phyloP scores from a whole-genome alignment of 495 filamentous ascomycete species.

The Trichocladium uniseriatum region DNA sequence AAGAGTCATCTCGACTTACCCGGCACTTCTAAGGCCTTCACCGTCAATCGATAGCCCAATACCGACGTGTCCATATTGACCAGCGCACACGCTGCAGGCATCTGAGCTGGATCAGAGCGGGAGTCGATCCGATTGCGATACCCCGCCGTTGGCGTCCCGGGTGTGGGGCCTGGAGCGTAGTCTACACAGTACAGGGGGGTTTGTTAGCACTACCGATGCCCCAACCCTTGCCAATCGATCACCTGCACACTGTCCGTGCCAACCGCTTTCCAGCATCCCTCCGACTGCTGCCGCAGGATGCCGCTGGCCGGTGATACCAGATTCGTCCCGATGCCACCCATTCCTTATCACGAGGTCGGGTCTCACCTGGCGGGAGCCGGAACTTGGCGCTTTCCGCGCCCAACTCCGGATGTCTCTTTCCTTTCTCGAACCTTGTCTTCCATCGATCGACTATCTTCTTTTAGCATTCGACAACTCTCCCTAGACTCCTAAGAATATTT shows the following conservation, averaged over 20 bases:
- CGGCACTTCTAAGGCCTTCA: background rate
- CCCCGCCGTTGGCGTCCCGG: conserved; percentile 14
- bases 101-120: conserved; percentile 12
- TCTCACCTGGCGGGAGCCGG: conserved; percentile 10
- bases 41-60: background rate
- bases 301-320: conserved; percentile 10
- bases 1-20: too few species aligned
- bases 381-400: conserved; percentile 10
- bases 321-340: conserved; percentile 4
- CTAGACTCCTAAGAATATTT: background rate
- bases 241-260: conserved; percentile 15
- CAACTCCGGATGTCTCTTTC: background rate
- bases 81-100: background rate
- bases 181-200: conserved; percentile 4
- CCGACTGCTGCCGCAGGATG: conserved; percentile 5
- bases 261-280: background rate
- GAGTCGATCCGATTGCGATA: conserved; percentile 20
- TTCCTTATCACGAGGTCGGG: conserved; percentile 11
- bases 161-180: conserved; percentile 9
- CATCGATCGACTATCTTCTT: background rate
- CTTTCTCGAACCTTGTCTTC: background rate
- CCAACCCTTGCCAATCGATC: conserved; percentile 21
- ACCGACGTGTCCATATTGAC: background rate
- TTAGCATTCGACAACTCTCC: background rate
- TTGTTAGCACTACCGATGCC: background rate